Evolutionary conservation across 768 basidiomycete genomes (phyloP).

Genomic region (Termitomyces titanicus): DNA sequence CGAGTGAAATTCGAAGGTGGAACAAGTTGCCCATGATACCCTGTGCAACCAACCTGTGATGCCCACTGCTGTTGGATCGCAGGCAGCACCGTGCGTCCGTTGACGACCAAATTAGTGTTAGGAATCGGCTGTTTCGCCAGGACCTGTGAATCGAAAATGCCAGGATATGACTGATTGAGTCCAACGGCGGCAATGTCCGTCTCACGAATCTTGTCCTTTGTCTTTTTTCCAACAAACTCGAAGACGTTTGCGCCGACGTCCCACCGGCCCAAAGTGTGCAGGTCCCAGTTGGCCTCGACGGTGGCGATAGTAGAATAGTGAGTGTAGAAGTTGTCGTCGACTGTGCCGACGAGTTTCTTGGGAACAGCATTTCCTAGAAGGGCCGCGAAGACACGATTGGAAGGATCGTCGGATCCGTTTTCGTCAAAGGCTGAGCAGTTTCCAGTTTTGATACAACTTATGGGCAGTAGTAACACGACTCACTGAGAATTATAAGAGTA

Average conservation of each 20-base stretch:
- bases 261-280: constrained; percentile 53
- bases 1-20: constrained; percentile 4
- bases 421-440: constrained; percentile 48
- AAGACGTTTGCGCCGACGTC: constrained; percentile 45
- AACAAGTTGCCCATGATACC: constrained; percentile 18
- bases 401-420: constrained; percentile 33
- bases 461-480: neutral
- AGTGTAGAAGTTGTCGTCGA: constrained; percentile 53
- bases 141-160: constrained; percentile 19
- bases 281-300: constrained; percentile 58
- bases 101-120: constrained; percentile 22
- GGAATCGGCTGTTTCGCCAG: constrained; percentile 18
- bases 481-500: constrained; percentile 53
- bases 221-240: constrained; percentile 42
- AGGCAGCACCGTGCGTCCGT: constrained; percentile 22
- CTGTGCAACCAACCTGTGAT: constrained; percentile 20
- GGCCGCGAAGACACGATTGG: constrained; percentile 45
- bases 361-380: constrained; percentile 45
- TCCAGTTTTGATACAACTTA: neutral
- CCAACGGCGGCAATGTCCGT: constrained; percentile 6
- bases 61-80: constrained; percentile 21
- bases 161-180: constrained; percentile 25
- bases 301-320: constrained; percentile 59
- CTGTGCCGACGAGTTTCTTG: constrained; percentile 33
- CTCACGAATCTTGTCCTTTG: constrained; percentile 35